These are phyloP conservation scores for Boletus tomentosulus DNA, from an alignment of 768 basidiomycete species.

Conservation along the genomic window DNA sequence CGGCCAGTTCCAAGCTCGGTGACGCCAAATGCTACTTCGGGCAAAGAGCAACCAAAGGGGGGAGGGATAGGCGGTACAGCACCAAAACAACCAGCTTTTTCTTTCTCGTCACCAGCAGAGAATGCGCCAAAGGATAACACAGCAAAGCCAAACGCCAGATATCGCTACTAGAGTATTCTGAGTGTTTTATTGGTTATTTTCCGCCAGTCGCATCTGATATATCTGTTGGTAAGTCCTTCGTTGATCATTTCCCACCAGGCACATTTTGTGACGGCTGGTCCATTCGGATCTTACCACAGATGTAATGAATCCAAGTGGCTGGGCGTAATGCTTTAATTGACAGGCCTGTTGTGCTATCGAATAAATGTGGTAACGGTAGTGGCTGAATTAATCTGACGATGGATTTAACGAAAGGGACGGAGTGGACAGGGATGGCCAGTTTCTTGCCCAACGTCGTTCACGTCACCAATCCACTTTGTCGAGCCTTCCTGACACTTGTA, in stretches of 20 bases:
- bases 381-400: neutral
- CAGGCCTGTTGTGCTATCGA: neutral
- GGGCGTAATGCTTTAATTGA: neutral
- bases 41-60: neutral
- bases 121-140: neutral
- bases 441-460: too few species aligned
- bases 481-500: too few species aligned
- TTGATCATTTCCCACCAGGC: neutral
- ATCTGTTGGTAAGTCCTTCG: neutral
- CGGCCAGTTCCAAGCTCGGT: neutral
- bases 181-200: neutral
- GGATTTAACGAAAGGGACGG: neutral
- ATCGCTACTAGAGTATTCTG: too few species aligned
- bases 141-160: neutral
- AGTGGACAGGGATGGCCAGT: neutral
- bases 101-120: neutral
- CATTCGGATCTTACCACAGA: neutral
- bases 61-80: neutral
- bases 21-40: neutral
- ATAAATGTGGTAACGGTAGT: neutral
- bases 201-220: neutral
- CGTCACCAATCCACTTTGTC: too few species aligned
- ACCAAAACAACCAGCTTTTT: neutral
- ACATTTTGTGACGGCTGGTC: neutral
- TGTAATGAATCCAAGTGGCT: neutral